Percentiles rank a stretch among this genome's conserved stretches.
Evolutionary conservation across 352 stramenopile genomes (phyloP).

Genomic region (Elongisporangium undulatum): DNA sequence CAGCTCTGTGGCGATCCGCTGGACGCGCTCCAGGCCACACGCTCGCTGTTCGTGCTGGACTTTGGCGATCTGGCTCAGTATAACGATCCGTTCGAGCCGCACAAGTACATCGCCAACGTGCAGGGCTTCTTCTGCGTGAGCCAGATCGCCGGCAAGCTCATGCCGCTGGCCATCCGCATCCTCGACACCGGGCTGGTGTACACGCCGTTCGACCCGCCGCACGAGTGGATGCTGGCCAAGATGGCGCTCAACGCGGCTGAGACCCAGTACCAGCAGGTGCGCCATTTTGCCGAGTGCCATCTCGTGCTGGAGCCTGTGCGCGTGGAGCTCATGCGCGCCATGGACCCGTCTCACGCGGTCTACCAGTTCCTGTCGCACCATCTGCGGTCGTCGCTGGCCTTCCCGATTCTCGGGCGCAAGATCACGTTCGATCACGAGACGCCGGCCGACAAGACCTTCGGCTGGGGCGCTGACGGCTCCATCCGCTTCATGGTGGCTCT

Average conservation of each 20-base stretch:
- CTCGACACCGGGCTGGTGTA: slow-evolving; percentile 22
- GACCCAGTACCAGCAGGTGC: slow-evolving; percentile 22
- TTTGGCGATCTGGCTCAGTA: slow-evolving; percentile 17
- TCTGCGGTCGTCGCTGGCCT: slow-evolving; percentile 22
- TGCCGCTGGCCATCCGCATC: slow-evolving; percentile 27
- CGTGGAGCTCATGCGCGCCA: slow-evolving; percentile 36
- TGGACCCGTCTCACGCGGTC: slow-evolving; percentile 26
- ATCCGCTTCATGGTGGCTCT: slow-evolving; percentile 19
- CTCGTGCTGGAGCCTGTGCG: slow-evolving; percentile 29
- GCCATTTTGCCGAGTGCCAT: slow-evolving; percentile 23
- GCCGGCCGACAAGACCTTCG: slow-evolving; percentile 25
- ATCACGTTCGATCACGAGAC: slow-evolving; percentile 16
- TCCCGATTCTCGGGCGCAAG: slow-evolving; percentile 16
- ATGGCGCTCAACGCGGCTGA: slow-evolving; percentile 31
- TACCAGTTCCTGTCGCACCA: slow-evolving; percentile 35
- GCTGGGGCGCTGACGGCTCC: slow-evolving; percentile 23
- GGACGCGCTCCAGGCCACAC: slow-evolving; percentile 8
- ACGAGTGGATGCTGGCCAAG: slow-evolving; percentile 32
- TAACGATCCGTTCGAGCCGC: slow-evolving; percentile 12
- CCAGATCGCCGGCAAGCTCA: slow-evolving; percentile 4
- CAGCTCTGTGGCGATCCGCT: slow-evolving; percentile 16
- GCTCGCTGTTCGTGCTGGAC: slow-evolving; percentile 20
- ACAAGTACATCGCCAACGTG: slow-evolving; percentile 25
- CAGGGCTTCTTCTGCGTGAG: slow-evolving; percentile 34
- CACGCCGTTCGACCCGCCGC: slow-evolving; percentile 17